These are phyloP conservation scores for Tetratostichococcus sp. DNA, from an alignment of 139 green algal species.

Conservation along the genomic window DNA sequence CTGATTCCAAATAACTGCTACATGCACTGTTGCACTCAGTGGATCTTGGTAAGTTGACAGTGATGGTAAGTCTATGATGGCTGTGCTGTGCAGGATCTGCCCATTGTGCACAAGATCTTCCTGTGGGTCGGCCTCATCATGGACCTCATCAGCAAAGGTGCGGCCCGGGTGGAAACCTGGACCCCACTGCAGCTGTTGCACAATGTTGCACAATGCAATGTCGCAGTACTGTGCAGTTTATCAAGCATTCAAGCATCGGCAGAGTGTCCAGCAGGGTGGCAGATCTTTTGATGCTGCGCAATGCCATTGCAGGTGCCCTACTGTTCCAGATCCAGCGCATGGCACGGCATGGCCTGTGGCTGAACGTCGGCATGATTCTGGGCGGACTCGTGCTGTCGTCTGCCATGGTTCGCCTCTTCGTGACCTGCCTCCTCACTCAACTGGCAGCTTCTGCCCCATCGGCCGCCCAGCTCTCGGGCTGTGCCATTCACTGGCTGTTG, in stretches of 20 bases:
- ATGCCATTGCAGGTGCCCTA: not conserved
- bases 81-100: slow-evolving; percentile 21
- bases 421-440: not conserved
- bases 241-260: slow-evolving; percentile 1
- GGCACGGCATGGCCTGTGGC: not conserved
- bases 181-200: too few species aligned
- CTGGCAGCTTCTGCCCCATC: too few species aligned
- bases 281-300: too few species aligned
- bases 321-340: slow-evolving; percentile 1
- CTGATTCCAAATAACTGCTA: too few species aligned
- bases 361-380: not conserved
- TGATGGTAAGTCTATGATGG: too few species aligned
- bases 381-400: not conserved
- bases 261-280: not conserved
- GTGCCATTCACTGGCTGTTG: too few species aligned
- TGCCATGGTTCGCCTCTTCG: not conserved
- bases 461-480: too few species aligned
- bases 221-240: too few species aligned
- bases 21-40: not conserved
- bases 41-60: not conserved
- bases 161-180: too few species aligned
- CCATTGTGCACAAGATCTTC: slow-evolving; percentile 23
- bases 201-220: too few species aligned
- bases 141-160: slow-evolving; percentile 30
- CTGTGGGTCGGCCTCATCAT: slow-evolving; percentile 32